A percentile compares a stretch with the other conserved stretches of the same genome.
phyloP scores from a whole-genome alignment of 2,329 filamentous ascomycete species.

The Rutstroemia sp. region DNA sequence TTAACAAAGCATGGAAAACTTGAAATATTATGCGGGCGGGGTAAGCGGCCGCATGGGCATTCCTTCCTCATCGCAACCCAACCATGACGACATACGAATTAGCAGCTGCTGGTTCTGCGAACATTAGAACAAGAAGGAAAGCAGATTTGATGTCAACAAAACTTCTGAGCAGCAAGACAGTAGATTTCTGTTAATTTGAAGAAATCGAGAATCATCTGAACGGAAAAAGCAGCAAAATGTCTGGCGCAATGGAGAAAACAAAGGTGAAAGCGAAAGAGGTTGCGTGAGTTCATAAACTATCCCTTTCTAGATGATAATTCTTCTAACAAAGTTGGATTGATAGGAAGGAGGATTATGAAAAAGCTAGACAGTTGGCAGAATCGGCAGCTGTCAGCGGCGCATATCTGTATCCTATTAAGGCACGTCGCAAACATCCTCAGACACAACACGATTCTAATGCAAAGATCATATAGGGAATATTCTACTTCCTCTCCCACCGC shows the following conservation, averaged over 20 bases:
- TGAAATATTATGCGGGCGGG: not conserved
- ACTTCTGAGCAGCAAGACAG: not conserved
- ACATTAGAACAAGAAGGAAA: too few species aligned
- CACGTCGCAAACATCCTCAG: slow-evolving; percentile 21
- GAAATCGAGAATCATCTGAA: not conserved
- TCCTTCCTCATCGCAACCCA: too few species aligned
- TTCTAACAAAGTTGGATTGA: slow-evolving; percentile 7
- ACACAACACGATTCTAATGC: slow-evolving; percentile 1
- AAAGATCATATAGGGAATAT: slow-evolving; percentile 40
- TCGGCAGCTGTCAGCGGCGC: slow-evolving; percentile 69
- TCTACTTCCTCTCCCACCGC: slow-evolving; percentile 50
- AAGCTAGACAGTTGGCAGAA: slow-evolving; percentile 53
- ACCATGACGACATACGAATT: too few species aligned
- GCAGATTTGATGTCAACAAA: not conserved
- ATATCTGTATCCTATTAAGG: slow-evolving; percentile 80
- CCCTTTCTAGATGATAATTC: not conserved
- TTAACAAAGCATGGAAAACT: not conserved
- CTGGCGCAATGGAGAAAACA: slow-evolving; percentile 23
- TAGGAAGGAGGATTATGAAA: slow-evolving; percentile 63
- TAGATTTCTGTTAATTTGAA: not conserved
- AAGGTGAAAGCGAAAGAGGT: slow-evolving; percentile 28
- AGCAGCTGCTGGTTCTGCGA: too few species aligned
- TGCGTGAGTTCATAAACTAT: slow-evolving; percentile 22
- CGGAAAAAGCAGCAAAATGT: slow-evolving; percentile 13
- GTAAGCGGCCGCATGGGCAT: not conserved